phyloP scores from a whole-genome alignment of 108 stramenopile species.

The Fistulifera solaris region DNA sequence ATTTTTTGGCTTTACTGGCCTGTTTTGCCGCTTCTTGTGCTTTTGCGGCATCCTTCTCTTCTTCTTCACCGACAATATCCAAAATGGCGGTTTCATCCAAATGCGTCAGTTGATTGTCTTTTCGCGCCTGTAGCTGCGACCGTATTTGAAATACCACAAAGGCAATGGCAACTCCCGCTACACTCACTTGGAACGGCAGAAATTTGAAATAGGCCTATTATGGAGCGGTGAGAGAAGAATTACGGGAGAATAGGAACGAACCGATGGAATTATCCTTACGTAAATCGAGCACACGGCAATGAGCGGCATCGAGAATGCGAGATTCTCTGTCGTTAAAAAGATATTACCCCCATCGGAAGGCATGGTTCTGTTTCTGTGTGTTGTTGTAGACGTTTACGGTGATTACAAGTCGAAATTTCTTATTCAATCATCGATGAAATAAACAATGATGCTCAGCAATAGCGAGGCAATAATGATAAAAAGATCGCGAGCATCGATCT shows the following conservation, averaged over 20 bases:
- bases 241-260: not conserved
- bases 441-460: too few relatives aligned
- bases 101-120: slow-evolving; percentile 26
- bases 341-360: slow-evolving; percentile 24
- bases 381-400: not conserved
- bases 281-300: slow-evolving; percentile 29
- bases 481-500: too few relatives aligned
- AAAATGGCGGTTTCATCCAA: slow-evolving; percentile 37
- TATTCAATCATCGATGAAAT: too few relatives aligned
- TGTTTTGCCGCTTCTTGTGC: slow-evolving; percentile 32
- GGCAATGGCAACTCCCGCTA: slow-evolving; percentile 16
- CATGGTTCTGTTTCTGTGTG: slow-evolving; percentile 4
- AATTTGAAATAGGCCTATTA: slow-evolving; percentile 41
- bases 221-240: not conserved
- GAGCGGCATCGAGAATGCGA: slow-evolving; percentile 43
- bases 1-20: slow-evolving; percentile 17
- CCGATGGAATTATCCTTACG: too few relatives aligned
- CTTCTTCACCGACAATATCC: slow-evolving; percentile 29
- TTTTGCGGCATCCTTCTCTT: slow-evolving; percentile 20
- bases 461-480: too few relatives aligned
- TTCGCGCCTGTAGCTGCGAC: slow-evolving; percentile 23
- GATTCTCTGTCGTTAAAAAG: slow-evolving; percentile 46
- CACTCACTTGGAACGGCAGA: slow-evolving; percentile 28
- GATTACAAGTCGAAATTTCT: too few relatives aligned
- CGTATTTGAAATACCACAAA: slow-evolving; percentile 15